These are phyloP conservation scores for Fusarium sp. DNA, from an alignment of 2,329 filamentous ascomycete species.

Conservation along the genomic window DNA sequence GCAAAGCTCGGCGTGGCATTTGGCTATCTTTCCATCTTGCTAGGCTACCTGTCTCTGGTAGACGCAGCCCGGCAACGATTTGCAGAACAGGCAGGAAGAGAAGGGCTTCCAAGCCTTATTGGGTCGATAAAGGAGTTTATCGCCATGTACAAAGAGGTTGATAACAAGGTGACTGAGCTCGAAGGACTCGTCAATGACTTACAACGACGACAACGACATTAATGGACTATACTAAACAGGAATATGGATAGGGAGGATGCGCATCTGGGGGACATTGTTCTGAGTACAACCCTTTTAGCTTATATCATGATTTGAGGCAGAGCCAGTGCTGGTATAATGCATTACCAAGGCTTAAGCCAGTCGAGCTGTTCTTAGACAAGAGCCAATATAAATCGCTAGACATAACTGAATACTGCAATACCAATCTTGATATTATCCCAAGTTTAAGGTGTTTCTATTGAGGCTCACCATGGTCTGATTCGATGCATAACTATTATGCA, in stretches of 20 bases:
- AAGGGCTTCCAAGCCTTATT: constrained; percentile 59
- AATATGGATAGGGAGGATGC: constrained; percentile 3
- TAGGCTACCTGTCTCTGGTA: constrained; percentile 81
- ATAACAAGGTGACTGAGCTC: constrained; percentile 56
- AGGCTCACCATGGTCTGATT: neutral
- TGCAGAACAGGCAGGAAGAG: constrained; percentile 54
- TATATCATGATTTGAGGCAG: constrained; percentile 16
- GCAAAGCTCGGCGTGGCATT: constrained; percentile 83
- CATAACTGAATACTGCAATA: neutral
- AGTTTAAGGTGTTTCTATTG: neutral
- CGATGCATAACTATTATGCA: neutral
- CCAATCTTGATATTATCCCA: neutral
- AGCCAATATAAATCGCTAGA: neutral
- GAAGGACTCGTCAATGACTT: constrained; percentile 54
- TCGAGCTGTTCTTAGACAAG: neutral
- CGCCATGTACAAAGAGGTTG: constrained; percentile 61
- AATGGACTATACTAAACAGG: constrained; percentile 21
- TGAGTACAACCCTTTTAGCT: constrained; percentile 14
- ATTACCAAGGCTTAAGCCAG: too few relatives aligned
- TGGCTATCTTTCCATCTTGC: constrained; percentile 85
- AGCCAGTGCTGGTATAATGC: neutral
- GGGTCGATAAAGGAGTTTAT: constrained; percentile 67
- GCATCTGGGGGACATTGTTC: constrained; percentile 16
- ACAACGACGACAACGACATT: constrained; percentile 37
- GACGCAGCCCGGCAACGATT: constrained; percentile 58